Base-by-base conservation (phyloP, 306 rosid species). In the Dalbergia oliveri region DNA sequence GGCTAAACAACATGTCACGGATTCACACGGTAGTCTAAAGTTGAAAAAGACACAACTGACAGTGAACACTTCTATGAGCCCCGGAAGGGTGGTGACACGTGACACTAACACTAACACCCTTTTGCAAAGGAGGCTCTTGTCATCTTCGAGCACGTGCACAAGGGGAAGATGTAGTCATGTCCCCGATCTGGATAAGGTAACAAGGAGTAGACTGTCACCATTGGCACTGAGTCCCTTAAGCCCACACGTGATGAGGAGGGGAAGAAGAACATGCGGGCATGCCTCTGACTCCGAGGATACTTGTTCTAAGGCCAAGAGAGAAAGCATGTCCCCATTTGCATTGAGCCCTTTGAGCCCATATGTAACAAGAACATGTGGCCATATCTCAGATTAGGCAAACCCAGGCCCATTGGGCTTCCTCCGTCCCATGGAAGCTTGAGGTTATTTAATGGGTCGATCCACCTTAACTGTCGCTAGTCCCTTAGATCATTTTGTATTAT, bases 321-420 rank as follows among this genome's bases (percentile, higher is more conserved):
- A n/a, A 8, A 76, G 89, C 75, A 5, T 86, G 56, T 83, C 89
- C 15, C 81, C 87, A 9, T 54, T 83, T 0, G 12, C 72, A 69
- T 5, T 57, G 67, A 79, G 68, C 49, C 79, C 83, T 67, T 43
- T 82, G 72, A 79, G 75, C 78, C 61, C 89, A 1, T 77, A 83
- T 47, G 72, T 5, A 1, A n/a, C 15, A 33, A 41, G 5, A 51
- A 54, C 83, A 11, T 53, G 75, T 63, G 87, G 87, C 37, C 85
- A 87, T 65, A 39, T 81, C 65, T 87, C 89, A 0, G 89, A 87
- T 73, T 86, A 73, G 80, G 47, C 14, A 16, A 50, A 37, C 2
- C 6, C 5, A 14, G 6, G 14, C 18, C 6, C 16, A n/a, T 43
- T 7, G 47, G 10, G 47, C 9, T 9, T 37, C 7, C 31, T 26